These are phyloP conservation scores for Pulchroboletus neoregius DNA, from an alignment of 1,284 basidiomycete genomes.

Conservation along the genomic window DNA sequence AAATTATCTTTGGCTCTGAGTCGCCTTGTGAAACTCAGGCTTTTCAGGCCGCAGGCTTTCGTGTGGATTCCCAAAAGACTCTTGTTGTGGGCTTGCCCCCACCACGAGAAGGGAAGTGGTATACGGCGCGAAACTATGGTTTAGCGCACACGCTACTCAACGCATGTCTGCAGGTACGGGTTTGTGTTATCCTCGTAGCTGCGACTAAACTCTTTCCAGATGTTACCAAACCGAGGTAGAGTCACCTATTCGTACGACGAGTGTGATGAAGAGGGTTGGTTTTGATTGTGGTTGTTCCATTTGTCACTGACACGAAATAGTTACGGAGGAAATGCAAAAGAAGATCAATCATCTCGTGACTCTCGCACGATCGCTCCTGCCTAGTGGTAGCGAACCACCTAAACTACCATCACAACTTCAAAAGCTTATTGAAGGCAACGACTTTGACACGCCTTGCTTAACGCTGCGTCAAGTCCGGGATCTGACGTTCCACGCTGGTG, in stretches of 20 bases:
- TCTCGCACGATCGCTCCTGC: conserved; percentile 40
- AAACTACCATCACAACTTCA: conserved; percentile 31
- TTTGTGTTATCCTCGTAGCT: not conserved
- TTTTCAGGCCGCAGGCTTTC: conserved; percentile 40
- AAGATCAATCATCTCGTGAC: conserved; percentile 38
- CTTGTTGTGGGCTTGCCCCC: conserved; percentile 48
- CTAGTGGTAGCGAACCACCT: conserved; percentile 30
- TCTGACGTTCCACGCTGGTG: conserved; percentile 34
- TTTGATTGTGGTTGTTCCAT: not conserved
- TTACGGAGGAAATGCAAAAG: conserved; percentile 30
- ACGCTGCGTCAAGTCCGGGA: conserved; percentile 40
- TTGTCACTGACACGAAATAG: conserved; percentile 17
- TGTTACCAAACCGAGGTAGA: conserved; percentile 36
- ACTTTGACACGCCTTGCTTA: conserved; percentile 29
- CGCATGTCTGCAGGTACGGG: conserved; percentile 36
- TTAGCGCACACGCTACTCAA: conserved; percentile 41
- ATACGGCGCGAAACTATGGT: conserved; percentile 42
- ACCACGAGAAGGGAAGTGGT: conserved; percentile 36
- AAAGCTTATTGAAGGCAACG: conserved; percentile 34
- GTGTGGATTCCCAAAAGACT: conserved; percentile 42
- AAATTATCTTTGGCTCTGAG: not conserved
- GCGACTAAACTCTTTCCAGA: conserved; percentile 23
- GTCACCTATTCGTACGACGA: conserved; percentile 17
- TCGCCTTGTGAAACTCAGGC: not conserved
- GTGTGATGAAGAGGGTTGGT: conserved; percentile 23